Conservation (phyloP, 2,329 filamentous ascomycete genomes). For the Ramularia endophylla region DNA sequence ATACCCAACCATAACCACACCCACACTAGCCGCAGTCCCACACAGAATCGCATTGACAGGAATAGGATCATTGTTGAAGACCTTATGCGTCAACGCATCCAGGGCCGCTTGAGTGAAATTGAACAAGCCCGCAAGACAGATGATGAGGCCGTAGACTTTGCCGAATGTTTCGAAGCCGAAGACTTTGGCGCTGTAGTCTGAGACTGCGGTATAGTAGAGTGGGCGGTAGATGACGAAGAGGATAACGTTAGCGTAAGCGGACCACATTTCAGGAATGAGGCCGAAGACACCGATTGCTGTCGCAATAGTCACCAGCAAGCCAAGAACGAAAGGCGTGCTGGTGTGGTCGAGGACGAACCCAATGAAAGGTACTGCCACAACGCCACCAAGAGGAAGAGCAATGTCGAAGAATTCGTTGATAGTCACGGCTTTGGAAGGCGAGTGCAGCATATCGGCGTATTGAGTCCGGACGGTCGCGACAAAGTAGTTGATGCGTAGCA, state of each 20-base stretch:
- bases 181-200: slow-evolving; percentile 82
- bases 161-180: slow-evolving; percentile 90
- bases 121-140: slow-evolving; percentile 74
- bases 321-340: slow-evolving; percentile 65
- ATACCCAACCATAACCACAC: slow-evolving; percentile 59
- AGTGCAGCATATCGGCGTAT: slow-evolving; percentile 68
- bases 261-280: slow-evolving; percentile 63
- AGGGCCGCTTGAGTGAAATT: slow-evolving; percentile 80
- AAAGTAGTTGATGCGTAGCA: slow-evolving; percentile 75
- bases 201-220: slow-evolving; percentile 86
- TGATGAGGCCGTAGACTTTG: slow-evolving; percentile 88
- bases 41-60: slow-evolving; percentile 71
- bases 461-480: slow-evolving; percentile 80
- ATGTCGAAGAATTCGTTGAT: slow-evolving; percentile 84
- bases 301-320: slow-evolving; percentile 62
- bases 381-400: slow-evolving; percentile 75
- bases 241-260: slow-evolving; percentile 67
- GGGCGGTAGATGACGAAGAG: slow-evolving; percentile 83
- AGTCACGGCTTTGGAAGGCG: slow-evolving; percentile 53
- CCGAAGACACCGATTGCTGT: slow-evolving; percentile 73
- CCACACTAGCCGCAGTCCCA: slow-evolving; percentile 55
- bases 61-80: slow-evolving; percentile 65
- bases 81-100: slow-evolving; percentile 69
- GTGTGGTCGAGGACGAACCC: slow-evolving; percentile 72
- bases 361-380: slow-evolving; percentile 82